Evolutionary conservation across 371 early-diverging fungal genomes (phyloP), one percentile per base, ranked within the genome.

Genomic region (Haplosporangium sp.): DNA sequence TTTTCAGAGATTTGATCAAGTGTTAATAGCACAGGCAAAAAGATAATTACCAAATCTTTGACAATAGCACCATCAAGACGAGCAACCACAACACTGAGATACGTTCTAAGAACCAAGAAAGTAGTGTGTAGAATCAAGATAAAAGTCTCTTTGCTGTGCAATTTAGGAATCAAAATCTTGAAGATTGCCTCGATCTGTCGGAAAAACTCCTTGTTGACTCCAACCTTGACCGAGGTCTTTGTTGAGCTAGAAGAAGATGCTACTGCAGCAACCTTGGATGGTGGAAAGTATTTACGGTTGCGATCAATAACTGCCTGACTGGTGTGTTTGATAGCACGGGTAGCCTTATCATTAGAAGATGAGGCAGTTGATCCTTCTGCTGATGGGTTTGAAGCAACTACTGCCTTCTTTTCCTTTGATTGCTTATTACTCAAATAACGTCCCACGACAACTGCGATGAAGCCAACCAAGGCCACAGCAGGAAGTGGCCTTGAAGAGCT

Each of bases 31-130:
- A 42, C 44, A 27, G 53, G 53, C 35, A 5, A 27, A 1, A 10
- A 27, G 34, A 8, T 19, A 40, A 75, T 75, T 83, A 97, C 97
- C 88, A 97, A 84, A 77, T 96, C 93, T 84, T 92, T 91, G 67
- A 97, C 98, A 71, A 98, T 96, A 50, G 90, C 86, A 65, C 98
- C 99, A 77, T 98, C 99, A 39, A 98, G 86, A 71, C 94, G 89
- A 40, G 99, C 98, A 15, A 96, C 96, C 0, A 97, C 90, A 9
- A 98, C 96, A 78, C 93, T 92, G 65, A 98, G 85, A 79, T 94
- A 96, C 0, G 99, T 97, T 71, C 99, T 85, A 38, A 96, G 87
- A 1, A 98, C 88, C 63, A 98, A 84, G 84, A 98, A 98, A 40
- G 89, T 65, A 8, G 96, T 92, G 73, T 97, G 97, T 63, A 97